Conservation (phyloP, 2,329 filamentous ascomycete species). For the Cladophialophora carrionii region DNA sequence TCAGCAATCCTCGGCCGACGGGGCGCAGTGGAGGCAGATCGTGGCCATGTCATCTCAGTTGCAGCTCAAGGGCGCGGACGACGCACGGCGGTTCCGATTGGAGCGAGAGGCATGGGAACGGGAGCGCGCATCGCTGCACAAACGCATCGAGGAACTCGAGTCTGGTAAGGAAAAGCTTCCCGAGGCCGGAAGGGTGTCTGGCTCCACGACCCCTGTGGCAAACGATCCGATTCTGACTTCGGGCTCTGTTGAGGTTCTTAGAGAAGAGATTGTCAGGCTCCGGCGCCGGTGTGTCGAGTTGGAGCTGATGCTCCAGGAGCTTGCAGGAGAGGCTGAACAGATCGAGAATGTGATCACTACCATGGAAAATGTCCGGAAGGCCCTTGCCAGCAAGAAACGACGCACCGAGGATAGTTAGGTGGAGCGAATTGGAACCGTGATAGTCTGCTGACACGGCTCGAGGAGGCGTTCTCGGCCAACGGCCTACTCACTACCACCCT, state of each 20-base stretch:
- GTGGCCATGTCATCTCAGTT: constrained; percentile 55
- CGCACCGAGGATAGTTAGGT: constrained; percentile 28
- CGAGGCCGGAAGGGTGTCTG: constrained; percentile 24
- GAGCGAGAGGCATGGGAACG: constrained; percentile 48
- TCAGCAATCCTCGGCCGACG: constrained; percentile 49
- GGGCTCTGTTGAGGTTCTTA: constrained; percentile 35
- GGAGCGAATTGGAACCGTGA: constrained; percentile 13
- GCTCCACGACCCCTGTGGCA: constrained; percentile 29
- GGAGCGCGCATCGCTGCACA: constrained; percentile 42
- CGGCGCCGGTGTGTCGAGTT: constrained; percentile 33
- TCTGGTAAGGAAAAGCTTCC: constrained; percentile 29
- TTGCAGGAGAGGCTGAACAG: constrained; percentile 34
- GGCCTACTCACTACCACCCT: background rate
- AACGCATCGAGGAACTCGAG: constrained; percentile 45
- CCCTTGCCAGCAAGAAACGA: constrained; percentile 24
- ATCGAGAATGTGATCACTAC: constrained; percentile 33
- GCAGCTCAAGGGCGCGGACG: constrained; percentile 50
- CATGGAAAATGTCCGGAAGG: constrained; percentile 44
- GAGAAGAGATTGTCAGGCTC: constrained; percentile 35
- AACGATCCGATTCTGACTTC: constrained; percentile 33
- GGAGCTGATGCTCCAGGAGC: constrained; percentile 32
- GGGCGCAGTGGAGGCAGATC: constrained; percentile 56
- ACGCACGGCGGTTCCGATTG: constrained; percentile 48
- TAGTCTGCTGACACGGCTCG: constrained; percentile 2
- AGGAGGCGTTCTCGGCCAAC: background rate